phyloP scores from a whole-genome alignment of 192 early-diverging fungal genomes.

The Backusella luteola region DNA sequence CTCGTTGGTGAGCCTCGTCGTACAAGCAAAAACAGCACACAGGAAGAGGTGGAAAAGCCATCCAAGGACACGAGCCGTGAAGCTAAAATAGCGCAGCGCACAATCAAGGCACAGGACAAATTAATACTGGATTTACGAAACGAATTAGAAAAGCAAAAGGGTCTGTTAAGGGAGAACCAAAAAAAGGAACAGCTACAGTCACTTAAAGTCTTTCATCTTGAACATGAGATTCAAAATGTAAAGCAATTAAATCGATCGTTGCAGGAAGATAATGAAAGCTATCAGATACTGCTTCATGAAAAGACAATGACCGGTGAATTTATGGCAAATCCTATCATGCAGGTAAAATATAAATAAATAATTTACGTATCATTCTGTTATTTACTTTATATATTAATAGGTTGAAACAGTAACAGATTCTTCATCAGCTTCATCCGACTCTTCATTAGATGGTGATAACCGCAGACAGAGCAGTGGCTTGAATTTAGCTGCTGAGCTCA shows the following conservation, averaged over 20 bases:
- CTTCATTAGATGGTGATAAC: not conserved
- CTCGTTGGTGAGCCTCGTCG: constrained; percentile 37
- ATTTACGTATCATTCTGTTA: not conserved
- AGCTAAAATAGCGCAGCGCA: constrained; percentile 38
- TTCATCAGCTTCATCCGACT: not conserved
- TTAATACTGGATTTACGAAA: constrained; percentile 42
- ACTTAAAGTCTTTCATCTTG: constrained; percentile 45
- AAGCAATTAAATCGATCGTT: constrained; percentile 66
- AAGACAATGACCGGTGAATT: constrained; percentile 81
- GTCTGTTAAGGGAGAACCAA: constrained; percentile 31
- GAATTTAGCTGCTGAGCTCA: constrained; percentile 38
- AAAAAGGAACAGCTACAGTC: constrained; percentile 40
- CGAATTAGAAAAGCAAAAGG: constrained; percentile 42
- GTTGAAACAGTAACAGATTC: not conserved
- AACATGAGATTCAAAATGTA: constrained; percentile 57
- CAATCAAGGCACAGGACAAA: constrained; percentile 42
- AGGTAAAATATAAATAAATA: constrained; percentile 39
- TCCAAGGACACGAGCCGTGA: constrained; percentile 16
- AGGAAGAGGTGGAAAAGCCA: not conserved
- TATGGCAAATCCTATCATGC: constrained; percentile 57
- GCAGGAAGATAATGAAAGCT: constrained; percentile 81
- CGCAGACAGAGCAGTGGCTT: constrained; percentile 22
- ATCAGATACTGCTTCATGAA: constrained; percentile 77
- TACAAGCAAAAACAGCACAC: constrained; percentile 14
- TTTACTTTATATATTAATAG: not conserved